Evolutionary conservation across 352 stramenopile genomes (phyloP).

Genomic region (Phytopythium boreale): DNA sequence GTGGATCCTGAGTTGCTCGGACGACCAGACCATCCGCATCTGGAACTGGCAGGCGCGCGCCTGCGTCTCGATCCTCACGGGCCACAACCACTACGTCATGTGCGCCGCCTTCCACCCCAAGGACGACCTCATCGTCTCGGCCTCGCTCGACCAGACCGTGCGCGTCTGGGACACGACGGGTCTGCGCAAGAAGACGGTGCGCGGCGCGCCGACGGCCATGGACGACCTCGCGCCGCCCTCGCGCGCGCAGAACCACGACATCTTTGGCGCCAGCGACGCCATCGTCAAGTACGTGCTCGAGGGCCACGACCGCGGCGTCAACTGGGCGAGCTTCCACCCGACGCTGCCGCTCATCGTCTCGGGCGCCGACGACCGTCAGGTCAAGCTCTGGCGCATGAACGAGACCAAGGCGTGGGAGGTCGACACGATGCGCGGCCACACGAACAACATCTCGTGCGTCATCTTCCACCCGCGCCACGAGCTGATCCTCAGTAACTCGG

Average conservation of each 20-base stretch:
- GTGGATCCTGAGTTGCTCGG: constrained; percentile 97
- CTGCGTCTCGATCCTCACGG: constrained; percentile 99
- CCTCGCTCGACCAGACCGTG: constrained; percentile 98
- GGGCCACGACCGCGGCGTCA: constrained; percentile 98
- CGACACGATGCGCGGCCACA: constrained; percentile 99
- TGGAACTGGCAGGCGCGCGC: constrained; percentile 99
- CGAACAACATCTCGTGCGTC: constrained; percentile 99
- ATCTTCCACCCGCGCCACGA: constrained; percentile 99
- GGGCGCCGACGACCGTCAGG: constrained; percentile 98
- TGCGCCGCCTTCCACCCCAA: constrained; percentile 99
- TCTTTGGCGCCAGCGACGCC: constrained; percentile 99
- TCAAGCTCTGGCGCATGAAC: constrained; percentile 99
- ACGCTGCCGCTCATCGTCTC: constrained; percentile 98
- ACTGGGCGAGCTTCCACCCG: constrained; percentile 99
- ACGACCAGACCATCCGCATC: constrained; percentile 99
- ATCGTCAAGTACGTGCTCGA: constrained; percentile 99
- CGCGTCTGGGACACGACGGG: constrained; percentile 99
- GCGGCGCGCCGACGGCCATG: constrained; percentile 79
- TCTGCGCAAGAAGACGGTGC: constrained; percentile 98
- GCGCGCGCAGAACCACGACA: constrained; percentile 65
- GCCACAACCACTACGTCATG: constrained; percentile 99
- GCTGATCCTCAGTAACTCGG: constrained; percentile 99
- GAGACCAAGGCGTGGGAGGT: constrained; percentile 99
- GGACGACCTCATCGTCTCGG: constrained; percentile 99
- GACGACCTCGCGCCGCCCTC: constrained; percentile 50